Conservation (phyloP, 495 filamentous ascomycete genomes). For the Hypoxylon trugodes region DNA sequence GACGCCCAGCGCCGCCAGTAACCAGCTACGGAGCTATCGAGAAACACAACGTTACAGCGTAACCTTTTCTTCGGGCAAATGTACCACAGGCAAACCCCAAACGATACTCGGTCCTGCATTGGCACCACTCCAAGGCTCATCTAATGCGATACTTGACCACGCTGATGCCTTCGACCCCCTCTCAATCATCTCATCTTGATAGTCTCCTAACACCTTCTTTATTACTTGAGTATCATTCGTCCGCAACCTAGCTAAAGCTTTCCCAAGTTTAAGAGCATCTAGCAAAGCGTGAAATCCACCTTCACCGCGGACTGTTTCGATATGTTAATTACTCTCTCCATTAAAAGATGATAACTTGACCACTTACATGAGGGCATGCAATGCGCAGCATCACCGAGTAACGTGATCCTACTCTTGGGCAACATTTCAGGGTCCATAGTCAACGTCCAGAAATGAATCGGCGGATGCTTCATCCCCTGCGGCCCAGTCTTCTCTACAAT, state of each 20-base stretch:
- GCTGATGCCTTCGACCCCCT: slow-evolving; percentile 29
- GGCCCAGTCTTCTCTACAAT: slow-evolving; percentile 36
- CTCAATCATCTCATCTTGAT: slow-evolving; percentile 34
- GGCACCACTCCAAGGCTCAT: slow-evolving; percentile 23
- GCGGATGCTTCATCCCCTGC: slow-evolving; percentile 26
- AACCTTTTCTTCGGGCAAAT: slow-evolving; percentile 29
- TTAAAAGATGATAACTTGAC: background rate
- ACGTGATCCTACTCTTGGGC: slow-evolving; percentile 49
- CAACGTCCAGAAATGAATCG: slow-evolving; percentile 31
- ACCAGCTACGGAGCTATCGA: background rate
- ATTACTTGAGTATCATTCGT: slow-evolving; percentile 18
- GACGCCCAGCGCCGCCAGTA: background rate
- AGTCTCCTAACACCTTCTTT: slow-evolving; percentile 27
- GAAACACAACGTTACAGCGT: slow-evolving; percentile 4
- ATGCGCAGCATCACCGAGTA: slow-evolving; percentile 63
- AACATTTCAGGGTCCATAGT: slow-evolving; percentile 29
- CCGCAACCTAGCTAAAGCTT: slow-evolving; percentile 10
- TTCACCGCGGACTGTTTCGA: slow-evolving; percentile 29
- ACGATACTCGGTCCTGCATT: slow-evolving; percentile 11
- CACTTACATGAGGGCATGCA: slow-evolving; percentile 64
- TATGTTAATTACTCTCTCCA: background rate
- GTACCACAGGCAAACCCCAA: slow-evolving; percentile 30
- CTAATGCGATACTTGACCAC: slow-evolving; percentile 33
- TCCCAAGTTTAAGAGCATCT: slow-evolving; percentile 35
- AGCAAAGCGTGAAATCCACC: slow-evolving; percentile 37